phyloP scores from a whole-genome alignment of 352 stramenopile species.

The Blastocystis sp. region DNA sequence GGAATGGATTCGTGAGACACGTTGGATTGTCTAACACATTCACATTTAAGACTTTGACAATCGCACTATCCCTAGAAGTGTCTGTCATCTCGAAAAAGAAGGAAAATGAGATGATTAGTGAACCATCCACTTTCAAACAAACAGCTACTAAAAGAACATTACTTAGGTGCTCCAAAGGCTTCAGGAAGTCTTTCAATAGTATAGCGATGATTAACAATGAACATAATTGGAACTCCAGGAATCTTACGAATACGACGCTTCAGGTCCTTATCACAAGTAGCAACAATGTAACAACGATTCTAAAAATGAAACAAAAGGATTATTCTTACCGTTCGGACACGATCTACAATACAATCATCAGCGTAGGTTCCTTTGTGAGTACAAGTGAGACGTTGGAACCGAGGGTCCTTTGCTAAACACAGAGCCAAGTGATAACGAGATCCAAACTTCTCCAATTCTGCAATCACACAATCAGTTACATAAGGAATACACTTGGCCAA shows the following conservation, averaged over 20 bases:
- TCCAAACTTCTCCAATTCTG: slow-evolving; percentile 95
- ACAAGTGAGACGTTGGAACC: slow-evolving; percentile 91
- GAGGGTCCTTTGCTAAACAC: slow-evolving; percentile 87
- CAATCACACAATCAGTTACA: slow-evolving; percentile 98
- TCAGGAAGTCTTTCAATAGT: slow-evolving; percentile 97
- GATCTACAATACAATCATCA: slow-evolving; percentile 92
- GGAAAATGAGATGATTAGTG: no score
- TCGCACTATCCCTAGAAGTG: background rate
- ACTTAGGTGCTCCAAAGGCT: slow-evolving; percentile 79
- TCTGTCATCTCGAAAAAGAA: background rate
- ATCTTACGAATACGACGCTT: slow-evolving; percentile 97
- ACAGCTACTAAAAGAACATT: slow-evolving; percentile 37
- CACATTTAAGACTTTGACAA: slow-evolving; percentile 81
- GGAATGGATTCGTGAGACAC: slow-evolving; percentile 91
- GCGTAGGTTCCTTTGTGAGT: slow-evolving; percentile 96
- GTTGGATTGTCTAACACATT: slow-evolving; percentile 95
- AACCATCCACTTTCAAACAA: background rate
- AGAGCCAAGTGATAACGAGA: slow-evolving; percentile 88
- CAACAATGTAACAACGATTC: slow-evolving; percentile 95
- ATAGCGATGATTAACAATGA: slow-evolving; percentile 96
- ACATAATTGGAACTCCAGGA: slow-evolving; percentile 98
- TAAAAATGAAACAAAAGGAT: slow-evolving; percentile 58
- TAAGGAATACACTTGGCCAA: slow-evolving; percentile 94
- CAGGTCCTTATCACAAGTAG: slow-evolving; percentile 97
- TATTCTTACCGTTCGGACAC: slow-evolving; percentile 61